Evolutionary conservation across 305 asterid genomes (phyloP).

Genomic region (Fraxinus sp.): DNA sequence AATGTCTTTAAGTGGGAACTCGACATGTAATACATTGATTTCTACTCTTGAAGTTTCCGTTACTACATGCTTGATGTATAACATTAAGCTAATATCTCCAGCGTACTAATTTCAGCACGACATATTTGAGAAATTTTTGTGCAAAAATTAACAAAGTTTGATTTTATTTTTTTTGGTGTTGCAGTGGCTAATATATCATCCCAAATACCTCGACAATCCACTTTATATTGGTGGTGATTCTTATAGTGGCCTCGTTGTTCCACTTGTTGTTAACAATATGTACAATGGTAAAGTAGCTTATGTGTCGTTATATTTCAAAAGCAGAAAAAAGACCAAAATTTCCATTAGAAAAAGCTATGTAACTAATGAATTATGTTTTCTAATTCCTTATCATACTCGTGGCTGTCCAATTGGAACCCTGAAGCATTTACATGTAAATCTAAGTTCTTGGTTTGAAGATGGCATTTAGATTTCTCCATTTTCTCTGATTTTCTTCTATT

Average conservation of each 20-base stretch:
- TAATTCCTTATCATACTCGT: neutral
- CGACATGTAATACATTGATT: neutral
- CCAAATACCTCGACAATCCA: slow-evolving; percentile 34
- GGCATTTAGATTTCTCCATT: neutral
- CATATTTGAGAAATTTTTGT: neutral
- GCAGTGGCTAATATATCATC: slow-evolving; percentile 48
- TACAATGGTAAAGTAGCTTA: slow-evolving; percentile 31
- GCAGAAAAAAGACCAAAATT: neutral
- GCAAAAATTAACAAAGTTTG: neutral
- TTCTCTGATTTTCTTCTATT: neutral
- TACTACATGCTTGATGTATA: neutral
- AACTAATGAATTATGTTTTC: neutral
- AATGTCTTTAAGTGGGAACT: neutral
- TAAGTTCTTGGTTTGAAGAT: neutral
- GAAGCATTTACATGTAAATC: too few relatives aligned
- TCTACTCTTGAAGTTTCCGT: neutral
- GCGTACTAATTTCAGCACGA: neutral
- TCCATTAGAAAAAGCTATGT: neutral
- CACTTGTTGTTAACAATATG: slow-evolving; percentile 32
- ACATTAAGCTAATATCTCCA: neutral
- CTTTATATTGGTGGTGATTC: slow-evolving; percentile 44
- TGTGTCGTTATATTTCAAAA: neutral
- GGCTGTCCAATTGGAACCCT: too few relatives aligned
- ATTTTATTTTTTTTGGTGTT: neutral
- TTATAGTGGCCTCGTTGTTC: slow-evolving; percentile 35